A percentile compares a stretch with the other conserved stretches of the same genome.
Evolutionary conservation across 2,329 filamentous ascomycete species (phyloP).

Genomic region (Metarhizium brunneum): DNA sequence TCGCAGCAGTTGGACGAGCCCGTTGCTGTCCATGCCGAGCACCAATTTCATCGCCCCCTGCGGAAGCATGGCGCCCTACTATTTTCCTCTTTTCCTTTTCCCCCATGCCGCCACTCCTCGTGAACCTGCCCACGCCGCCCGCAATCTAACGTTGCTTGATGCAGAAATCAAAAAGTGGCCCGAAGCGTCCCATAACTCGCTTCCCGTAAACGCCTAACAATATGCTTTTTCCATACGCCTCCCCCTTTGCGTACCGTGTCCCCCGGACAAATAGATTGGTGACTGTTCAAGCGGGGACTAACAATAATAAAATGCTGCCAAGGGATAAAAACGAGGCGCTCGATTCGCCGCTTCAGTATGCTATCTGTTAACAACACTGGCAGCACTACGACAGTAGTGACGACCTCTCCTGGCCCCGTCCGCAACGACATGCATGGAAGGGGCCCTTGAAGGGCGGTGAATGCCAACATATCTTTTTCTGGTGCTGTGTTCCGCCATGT

Average conservation of each 20-base stretch:
- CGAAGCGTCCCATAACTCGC: not conserved
- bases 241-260: not conserved
- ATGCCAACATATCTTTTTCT: not conserved
- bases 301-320: not conserved
- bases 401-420: not conserved
- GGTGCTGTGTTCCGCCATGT: not conserved
- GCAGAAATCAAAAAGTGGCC: not conserved
- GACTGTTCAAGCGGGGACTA: not conserved
- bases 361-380: not conserved
- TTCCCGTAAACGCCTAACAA: not conserved
- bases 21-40: not conserved
- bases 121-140: not conserved
- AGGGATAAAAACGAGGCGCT: not conserved
- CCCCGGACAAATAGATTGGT: not conserved
- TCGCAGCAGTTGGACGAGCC: not conserved
- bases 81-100: not conserved
- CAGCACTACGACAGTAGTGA: not conserved
- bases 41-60: not conserved
- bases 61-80: not conserved
- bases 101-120: not conserved
- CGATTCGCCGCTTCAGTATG: not conserved
- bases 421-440: not conserved
- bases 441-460: not conserved
- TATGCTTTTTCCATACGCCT: not conserved
- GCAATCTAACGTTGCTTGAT: slow-evolving; percentile 1